Evolutionary conservation across 352 stramenopile species (phyloP).

Genomic region (Phytophthora syringae): DNA sequence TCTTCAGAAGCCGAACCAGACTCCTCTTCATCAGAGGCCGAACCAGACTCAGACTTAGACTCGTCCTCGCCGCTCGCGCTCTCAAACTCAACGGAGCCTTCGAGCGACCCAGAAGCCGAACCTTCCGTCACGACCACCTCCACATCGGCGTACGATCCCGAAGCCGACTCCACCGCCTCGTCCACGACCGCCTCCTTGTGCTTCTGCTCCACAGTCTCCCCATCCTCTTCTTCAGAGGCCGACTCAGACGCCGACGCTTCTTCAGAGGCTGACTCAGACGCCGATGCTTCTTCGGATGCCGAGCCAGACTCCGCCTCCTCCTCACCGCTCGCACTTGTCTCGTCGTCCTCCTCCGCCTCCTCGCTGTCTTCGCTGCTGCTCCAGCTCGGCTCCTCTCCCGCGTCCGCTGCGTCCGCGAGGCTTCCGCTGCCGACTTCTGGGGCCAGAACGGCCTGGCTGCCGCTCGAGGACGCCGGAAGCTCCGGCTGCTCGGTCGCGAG

Average conservation of each 20-base stretch:
- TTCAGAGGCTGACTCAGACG: no score
- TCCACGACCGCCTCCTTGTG: conserved; percentile 24
- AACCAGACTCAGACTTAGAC: no score
- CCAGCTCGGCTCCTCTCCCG: conserved; percentile 27
- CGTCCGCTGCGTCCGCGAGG: conserved; percentile 5
- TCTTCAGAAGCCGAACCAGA: no score
- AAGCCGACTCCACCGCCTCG: conserved; percentile 9
- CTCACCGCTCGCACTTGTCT: conserved; percentile 20
- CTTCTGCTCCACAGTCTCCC: conserved; percentile 10
- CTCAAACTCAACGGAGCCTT: conserved; percentile 26
- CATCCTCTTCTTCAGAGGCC: conserved; percentile 21
- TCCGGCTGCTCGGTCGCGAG: not conserved
- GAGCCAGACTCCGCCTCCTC: no score
- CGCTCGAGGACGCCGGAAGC: not conserved
- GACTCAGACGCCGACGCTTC: conserved; percentile 24
- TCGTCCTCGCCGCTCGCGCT: no score
- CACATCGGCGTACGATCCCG: conserved; percentile 23
- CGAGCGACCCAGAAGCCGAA: conserved; percentile 27
- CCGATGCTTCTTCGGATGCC: no score
- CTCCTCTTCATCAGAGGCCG: no score
- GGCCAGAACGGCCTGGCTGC: conserved; percentile 1
- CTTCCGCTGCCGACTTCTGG: conserved; percentile 19
- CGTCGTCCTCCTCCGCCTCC: conserved; percentile 11
- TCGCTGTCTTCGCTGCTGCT: conserved; percentile 36
- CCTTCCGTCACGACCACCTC: conserved; percentile 28